These are phyloP conservation scores for Parsonsia alboflavescens DNA, from an alignment of 257 asterid species.

Conservation along the genomic window DNA sequence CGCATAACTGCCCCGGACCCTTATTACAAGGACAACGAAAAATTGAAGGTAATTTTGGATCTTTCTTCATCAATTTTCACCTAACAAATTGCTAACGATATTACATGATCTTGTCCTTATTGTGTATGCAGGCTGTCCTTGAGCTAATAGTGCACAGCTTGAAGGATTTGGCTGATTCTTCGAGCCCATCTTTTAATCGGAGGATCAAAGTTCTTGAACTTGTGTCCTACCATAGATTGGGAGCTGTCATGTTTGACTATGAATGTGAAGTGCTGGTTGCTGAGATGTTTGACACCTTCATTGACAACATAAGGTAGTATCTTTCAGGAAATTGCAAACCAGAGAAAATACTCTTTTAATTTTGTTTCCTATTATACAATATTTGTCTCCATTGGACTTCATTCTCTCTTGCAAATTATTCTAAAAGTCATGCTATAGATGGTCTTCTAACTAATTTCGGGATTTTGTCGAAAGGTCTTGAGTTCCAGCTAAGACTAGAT, in stretches of 20 bases:
- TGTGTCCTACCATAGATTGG: neutral
- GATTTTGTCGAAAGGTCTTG: too few relatives aligned
- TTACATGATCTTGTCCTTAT: neutral
- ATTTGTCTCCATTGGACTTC: too few relatives aligned
- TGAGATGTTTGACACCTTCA: slow-evolving; percentile 12
- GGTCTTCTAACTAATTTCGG: too few relatives aligned
- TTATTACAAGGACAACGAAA: slow-evolving; percentile 6
- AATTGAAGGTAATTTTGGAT: neutral
- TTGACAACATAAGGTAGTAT: slow-evolving; percentile 1
- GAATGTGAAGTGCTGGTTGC: slow-evolving; percentile 9
- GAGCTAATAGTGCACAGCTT: slow-evolving; percentile 4
- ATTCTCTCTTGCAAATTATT: too few relatives aligned
- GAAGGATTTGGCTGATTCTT: slow-evolving; percentile 4
- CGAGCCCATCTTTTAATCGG: slow-evolving; percentile 3
- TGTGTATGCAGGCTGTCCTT: slow-evolving; percentile 2
- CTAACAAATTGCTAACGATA: too few relatives aligned
- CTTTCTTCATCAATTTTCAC: neutral
- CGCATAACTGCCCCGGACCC: slow-evolving; percentile 12
- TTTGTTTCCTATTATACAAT: too few relatives aligned
- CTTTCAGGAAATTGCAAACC: too few relatives aligned
- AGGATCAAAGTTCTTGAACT: slow-evolving; percentile 10
- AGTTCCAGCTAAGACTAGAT: too few relatives aligned
- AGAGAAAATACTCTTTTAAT: too few relatives aligned
- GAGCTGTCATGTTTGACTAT: slow-evolving; percentile 8
- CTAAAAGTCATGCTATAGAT: too few relatives aligned